A percentile compares a stretch with the other conserved stretches of the same genome.
These are phyloP conservation scores for Clonostachys chloroleuca DNA, from an alignment of 2,329 filamentous ascomycete species.

Conservation along the genomic window DNA sequence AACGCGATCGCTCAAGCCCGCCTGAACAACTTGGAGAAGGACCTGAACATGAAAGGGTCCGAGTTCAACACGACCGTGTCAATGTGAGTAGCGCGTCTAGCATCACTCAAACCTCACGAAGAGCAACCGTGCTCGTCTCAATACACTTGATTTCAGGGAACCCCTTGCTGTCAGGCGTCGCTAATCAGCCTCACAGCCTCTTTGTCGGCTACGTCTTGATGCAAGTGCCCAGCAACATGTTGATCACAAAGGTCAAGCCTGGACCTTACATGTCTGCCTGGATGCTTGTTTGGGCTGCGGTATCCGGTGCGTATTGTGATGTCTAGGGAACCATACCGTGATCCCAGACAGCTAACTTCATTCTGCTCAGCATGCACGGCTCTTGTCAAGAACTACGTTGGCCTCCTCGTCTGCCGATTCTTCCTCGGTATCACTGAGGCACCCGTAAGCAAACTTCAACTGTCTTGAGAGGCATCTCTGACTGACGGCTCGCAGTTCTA, in stretches of 20 bases:
- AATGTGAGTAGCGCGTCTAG: conserved; percentile 13
- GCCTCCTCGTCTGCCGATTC: conserved; percentile 27
- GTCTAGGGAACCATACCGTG: neutral
- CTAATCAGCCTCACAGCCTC: conserved; percentile 8
- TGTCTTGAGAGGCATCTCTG: neutral
- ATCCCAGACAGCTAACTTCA: no score
- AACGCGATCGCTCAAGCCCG: conserved; percentile 41
- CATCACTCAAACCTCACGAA: no score
- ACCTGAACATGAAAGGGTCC: conserved; percentile 47
- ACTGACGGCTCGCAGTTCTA: conserved; percentile 21
- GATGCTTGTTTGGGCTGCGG: conserved; percentile 34
- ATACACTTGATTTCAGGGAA: neutral
- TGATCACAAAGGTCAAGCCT: conserved; percentile 29
- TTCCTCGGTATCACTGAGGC: conserved; percentile 32
- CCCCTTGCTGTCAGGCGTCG: neutral
- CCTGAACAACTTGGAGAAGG: conserved; percentile 38
- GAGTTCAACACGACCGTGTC: conserved; percentile 46
- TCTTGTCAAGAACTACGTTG: conserved; percentile 23
- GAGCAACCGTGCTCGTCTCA: neutral
- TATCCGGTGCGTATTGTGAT: conserved; percentile 15
- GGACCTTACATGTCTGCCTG: conserved; percentile 34
- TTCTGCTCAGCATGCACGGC: conserved; percentile 20
- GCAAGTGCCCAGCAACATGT: conserved; percentile 29
- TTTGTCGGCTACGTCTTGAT: conserved; percentile 39
- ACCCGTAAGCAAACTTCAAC: conserved; percentile 12